These are phyloP conservation scores for Mucor irregularis DNA, from an alignment of 371 early-diverging fungal genomes.

Conservation along the genomic window DNA sequence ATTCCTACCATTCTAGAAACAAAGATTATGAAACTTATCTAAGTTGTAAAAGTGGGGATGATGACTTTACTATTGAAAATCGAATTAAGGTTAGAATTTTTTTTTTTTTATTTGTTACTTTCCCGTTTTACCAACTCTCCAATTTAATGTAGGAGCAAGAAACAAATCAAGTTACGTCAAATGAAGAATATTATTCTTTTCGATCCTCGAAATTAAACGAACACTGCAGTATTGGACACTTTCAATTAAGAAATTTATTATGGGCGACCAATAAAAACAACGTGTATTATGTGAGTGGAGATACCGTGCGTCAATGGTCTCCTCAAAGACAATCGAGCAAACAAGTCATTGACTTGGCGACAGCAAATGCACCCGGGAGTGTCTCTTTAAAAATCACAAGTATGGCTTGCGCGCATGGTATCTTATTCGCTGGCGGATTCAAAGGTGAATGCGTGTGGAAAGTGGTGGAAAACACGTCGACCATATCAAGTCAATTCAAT, in stretches of 20 bases:
- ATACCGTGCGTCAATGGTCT: slow-evolving; percentile 66
- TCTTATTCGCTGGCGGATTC: slow-evolving; percentile 42
- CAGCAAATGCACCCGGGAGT: slow-evolving; percentile 31
- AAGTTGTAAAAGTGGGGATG: slow-evolving; percentile 20
- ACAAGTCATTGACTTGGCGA: slow-evolving; percentile 50
- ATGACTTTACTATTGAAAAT: slow-evolving; percentile 11
- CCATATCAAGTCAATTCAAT: neutral
- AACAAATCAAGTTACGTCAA: slow-evolving; percentile 17
- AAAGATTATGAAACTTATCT: slow-evolving; percentile 29
- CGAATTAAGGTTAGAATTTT: neutral
- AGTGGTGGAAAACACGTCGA: neutral
- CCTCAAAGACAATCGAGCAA: slow-evolving; percentile 51
- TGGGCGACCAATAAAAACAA: slow-evolving; percentile 74
- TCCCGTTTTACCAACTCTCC: neutral
- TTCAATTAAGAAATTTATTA: slow-evolving; percentile 78
- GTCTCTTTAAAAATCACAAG: slow-evolving; percentile 56
- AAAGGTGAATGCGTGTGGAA: slow-evolving; percentile 48
- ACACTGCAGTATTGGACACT: slow-evolving; percentile 55
- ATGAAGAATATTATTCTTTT: slow-evolving; percentile 40
- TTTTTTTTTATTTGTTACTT: neutral
- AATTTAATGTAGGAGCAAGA: neutral
- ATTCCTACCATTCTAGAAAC: slow-evolving; percentile 2
- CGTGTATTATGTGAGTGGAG: slow-evolving; percentile 63
- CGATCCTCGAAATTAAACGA: slow-evolving; percentile 40
- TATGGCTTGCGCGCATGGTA: slow-evolving; percentile 63